phyloP scores from a whole-genome alignment of 192 early-diverging fungal genomes.

The Gaertneriomyces semiglobifer region DNA sequence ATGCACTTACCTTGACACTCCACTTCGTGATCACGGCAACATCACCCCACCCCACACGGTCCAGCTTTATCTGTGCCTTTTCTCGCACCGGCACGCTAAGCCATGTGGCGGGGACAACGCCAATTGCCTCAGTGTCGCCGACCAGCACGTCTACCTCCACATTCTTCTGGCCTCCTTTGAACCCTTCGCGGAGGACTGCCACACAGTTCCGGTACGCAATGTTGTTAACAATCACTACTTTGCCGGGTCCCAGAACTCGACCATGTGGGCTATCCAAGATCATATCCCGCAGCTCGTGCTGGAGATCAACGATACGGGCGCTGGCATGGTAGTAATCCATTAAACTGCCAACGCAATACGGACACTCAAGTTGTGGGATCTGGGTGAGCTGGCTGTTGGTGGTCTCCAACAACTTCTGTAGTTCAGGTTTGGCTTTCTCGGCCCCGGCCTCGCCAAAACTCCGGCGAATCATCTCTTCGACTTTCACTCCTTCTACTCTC shows the following conservation, averaged over 20 bases:
- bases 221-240: conserved; percentile 75
- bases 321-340: conserved; percentile 68
- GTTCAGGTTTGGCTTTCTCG: conserved; percentile 86
- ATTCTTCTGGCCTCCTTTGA: no score
- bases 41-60: no score
- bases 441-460: conserved; percentile 88
- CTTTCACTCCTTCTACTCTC: conserved; percentile 88
- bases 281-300: conserved; percentile 53
- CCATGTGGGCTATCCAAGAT: conserved; percentile 56
- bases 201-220: conserved; percentile 61
- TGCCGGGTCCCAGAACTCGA: conserved; percentile 61
- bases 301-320: conserved; percentile 48
- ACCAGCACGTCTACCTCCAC: no score
- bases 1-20: conserved; percentile 18
- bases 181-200: conserved; percentile 22
- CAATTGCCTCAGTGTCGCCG: no score
- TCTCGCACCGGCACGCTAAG: no score
- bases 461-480: conserved; percentile 98
- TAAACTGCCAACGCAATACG: conserved; percentile 78
- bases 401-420: conserved; percentile 53
- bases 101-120: no score
- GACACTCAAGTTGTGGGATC: conserved; percentile 67
- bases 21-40: conserved; percentile 59
- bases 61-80: no score
- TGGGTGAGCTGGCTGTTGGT: conserved; percentile 58